Evolutionary conservation across 768 basidiomycete genomes (phyloP).

Genomic region (Strobilomyces confusus): DNA sequence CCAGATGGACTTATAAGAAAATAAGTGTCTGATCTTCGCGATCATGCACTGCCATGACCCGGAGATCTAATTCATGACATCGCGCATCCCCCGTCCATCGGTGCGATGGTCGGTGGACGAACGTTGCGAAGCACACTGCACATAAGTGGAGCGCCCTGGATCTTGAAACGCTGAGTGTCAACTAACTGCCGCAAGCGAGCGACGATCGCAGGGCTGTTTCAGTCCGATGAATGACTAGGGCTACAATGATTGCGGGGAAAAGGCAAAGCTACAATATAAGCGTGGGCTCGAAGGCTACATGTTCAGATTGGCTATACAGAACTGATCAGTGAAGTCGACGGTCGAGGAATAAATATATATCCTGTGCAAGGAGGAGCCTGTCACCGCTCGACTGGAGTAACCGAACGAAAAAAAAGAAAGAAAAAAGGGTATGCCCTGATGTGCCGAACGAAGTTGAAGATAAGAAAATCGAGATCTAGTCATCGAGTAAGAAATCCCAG

Average conservation of each 20-base stretch:
- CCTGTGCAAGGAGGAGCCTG: constrained; percentile 6
- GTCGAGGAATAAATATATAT: constrained; percentile 19
- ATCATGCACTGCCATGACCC: too few species aligned
- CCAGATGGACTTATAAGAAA: too few species aligned
- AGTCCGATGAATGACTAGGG: constrained; percentile 16
- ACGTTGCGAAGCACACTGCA: too few species aligned
- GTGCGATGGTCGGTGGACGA: too few species aligned
- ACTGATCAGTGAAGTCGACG: constrained; percentile 9
- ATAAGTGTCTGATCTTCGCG: too few species aligned
- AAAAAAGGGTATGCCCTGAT: not conserved
- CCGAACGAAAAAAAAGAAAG: constrained; percentile 1
- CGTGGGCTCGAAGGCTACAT: constrained; percentile 22
- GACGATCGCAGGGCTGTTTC: constrained; percentile 1
- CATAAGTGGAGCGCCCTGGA: not conserved
- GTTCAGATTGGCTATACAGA: constrained; percentile 23
- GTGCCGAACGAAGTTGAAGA: constrained; percentile 13
- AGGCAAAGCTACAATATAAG: constrained; percentile 21
- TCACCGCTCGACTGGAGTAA: constrained; percentile 9
- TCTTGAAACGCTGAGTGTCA: not conserved
- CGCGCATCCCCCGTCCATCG: too few species aligned
- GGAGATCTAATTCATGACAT: too few species aligned
- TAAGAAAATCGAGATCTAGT: constrained; percentile 34
- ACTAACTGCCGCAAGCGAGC: not conserved
- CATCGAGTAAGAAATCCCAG: constrained; percentile 79
- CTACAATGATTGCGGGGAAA: constrained; percentile 17